Base-by-base conservation (phyloP, 208 protist genomes). In the Leishmania martiniquensis region DNA sequence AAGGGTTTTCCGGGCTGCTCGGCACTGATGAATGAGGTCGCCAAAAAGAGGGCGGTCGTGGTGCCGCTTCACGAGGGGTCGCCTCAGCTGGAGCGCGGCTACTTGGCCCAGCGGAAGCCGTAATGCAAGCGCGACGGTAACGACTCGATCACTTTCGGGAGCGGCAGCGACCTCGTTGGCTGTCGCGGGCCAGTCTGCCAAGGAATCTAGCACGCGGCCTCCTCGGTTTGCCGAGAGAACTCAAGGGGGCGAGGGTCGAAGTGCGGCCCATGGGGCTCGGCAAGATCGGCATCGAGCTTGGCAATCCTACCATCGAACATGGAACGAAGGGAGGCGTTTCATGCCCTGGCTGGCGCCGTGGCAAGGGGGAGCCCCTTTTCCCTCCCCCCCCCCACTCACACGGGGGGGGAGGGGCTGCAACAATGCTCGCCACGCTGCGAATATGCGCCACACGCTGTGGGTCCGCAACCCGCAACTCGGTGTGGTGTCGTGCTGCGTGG, bases 301-400 rank as follows among this genome's bases (percentile, higher is more conserved):
- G 67, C 17, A 85, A 98, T 51, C n/a, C n/a, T n/a, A n/a, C n/a
- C 70, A 47, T 98, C 9, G 81, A 84, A 57, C 76, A 91, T 17
- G 29, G 67, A 12, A 85, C 98, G 44, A 75, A 99, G 99, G 88
- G 99, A 99, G 89, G 98, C 98, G 60, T 99, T 99, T 88, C 88
- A 95, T 22, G 95, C 93, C n/a, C 97, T 99, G n/a, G 82, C 95
- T 25, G 79, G 98, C 7, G 97, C 90, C 25, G 97, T 97, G 52
- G 85, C 80, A 25, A n/a, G 92, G 97, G 75, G 87, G 96, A 52
- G 84, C 98, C 7, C 82, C 97, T n/a, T n/a, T n/a, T n/a, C n/a
- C n/a, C n/a, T n/a, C n/a, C n/a, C n/a, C n/a, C n/a, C n/a, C n/a
- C n/a, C n/a, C n/a, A n/a, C n/a, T n/a, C n/a, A n/a, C n/a, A n/a